Base-by-base conservation (phyloP, 495 filamentous ascomycete genomes). In the Niebla homalea region DNA sequence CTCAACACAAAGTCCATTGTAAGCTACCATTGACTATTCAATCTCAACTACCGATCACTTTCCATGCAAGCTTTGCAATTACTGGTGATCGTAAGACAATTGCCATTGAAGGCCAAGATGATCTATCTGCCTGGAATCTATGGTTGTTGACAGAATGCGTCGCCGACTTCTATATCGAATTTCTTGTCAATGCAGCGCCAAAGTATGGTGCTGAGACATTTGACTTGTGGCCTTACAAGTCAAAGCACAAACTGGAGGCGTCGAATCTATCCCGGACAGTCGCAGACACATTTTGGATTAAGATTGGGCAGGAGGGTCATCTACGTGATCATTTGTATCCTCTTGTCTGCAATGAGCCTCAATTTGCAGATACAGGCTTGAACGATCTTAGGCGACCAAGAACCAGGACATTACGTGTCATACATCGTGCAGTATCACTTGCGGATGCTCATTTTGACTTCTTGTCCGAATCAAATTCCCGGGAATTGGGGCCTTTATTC, bases 61-160 rank as follows among this genome's bases (percentile, higher is more conserved):
- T 64, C 14, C 59, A 64, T 39, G 60, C 61, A 39, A 55, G 54
- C 12, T 67, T 66, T 49, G 47, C 48, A 19, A 47, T 66, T 10
- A 59, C 58, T n/a, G 57, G 69, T n/a, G 65, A 71, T 43, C 57
- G 69, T 22, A 58, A 55, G 41, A 60, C 57, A 1, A 54, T 65
- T 0, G 50, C 54, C 6, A 53, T 63, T 8, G 63, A 60, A 19
- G 58, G 65, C 14, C 19, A 52, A 47, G 39, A 56, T 11, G 20
- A 37, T 15, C 29, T 36, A 26, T 54, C 60, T 5, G 44, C 35
- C 18, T 71, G 69, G 69, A 71, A 71, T 23, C 37, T 32, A n/a
- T 68, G 67, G 64, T 62, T 71, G 21, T 57, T 70, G 5, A 42
- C 52, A 29, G 35, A 52, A 8, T 50, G 48, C 14, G 42, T 71